Base-by-base conservation (phyloP, 345 rosid genomes). In the Eutrema japonicum region DNA sequence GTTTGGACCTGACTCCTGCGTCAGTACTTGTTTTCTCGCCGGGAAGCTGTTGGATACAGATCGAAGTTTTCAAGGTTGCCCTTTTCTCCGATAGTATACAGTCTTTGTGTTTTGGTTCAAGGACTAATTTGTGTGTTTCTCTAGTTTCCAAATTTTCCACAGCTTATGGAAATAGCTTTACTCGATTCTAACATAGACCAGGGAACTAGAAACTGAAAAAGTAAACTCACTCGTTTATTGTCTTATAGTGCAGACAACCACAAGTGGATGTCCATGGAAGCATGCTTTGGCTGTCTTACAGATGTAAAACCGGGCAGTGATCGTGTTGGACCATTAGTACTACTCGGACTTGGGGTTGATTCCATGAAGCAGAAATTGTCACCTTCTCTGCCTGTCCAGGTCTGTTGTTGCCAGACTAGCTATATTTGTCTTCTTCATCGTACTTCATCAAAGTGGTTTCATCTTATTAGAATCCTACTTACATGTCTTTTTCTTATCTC, bases 1-100 rank as follows among this genome's bases (percentile, higher is more conserved):
- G 70, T 93, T 91, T 66, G 98, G 97, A 66, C 96, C 92, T 13
- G 92, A 80, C 14, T 71, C 78, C 12, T 85, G 77, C 3, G 58
- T 83, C 79, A 79, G 70, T 69, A 84, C 85, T 4, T 81, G 85
- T 66, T 93, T 83, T 49, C 10, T 93, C 63, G 50, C 73, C 70
- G 96, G 89, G 12, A 80, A 74, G 72, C 73, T 87, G 46, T 57
- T 73, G 36, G 43, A 65, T 46, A 72, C 67, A 65, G 57, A 64
- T 73, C 49, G 4, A 29, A 45, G 2, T 48, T 80, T 80, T 33
- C 79, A 79, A 85, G 96, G 97, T 90, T 76, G 62, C 5, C 16
- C 45, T 57, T 18, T 1, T 14, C 12, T 14, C 7, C 9, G 0
- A 30, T 14, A 11, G 12, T 41, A 55, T n/a, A 8, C 38, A 48